A percentile compares a stretch with the other conserved stretches of the same genome.
These are phyloP conservation scores for Leptodontidium sp. DNA, from an alignment of 2,329 filamentous ascomycete genomes.

Conservation along the genomic window DNA sequence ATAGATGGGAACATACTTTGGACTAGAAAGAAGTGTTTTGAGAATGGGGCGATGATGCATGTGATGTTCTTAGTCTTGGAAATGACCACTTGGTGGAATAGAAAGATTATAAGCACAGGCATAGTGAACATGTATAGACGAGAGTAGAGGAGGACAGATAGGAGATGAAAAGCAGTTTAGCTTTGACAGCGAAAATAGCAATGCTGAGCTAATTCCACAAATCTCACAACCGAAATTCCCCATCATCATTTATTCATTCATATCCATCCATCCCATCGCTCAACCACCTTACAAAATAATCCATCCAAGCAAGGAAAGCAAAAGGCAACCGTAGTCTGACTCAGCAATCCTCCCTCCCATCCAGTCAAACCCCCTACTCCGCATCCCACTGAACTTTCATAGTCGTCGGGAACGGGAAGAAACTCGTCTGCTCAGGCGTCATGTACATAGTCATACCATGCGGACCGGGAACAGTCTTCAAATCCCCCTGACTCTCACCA, in stretches of 20 bases:
- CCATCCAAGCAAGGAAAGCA: background rate
- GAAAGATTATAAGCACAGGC: too few species aligned
- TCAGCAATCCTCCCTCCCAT: background rate
- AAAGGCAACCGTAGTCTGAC: too few species aligned
- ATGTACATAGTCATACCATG: conserved; percentile 59
- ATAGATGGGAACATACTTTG: too few species aligned
- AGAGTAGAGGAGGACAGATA: too few species aligned
- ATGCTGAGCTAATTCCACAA: background rate
- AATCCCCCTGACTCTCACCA: conserved; percentile 47
- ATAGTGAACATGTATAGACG: too few species aligned
- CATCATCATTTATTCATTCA: background rate
- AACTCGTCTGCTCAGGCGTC: conserved; percentile 69
- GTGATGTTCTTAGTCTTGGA: too few species aligned
- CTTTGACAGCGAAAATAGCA: too few species aligned
- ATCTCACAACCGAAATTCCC: background rate
- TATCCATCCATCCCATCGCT: background rate
- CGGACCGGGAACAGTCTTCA: conserved; percentile 38
- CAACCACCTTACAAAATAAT: background rate
- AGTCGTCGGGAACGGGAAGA: conserved; percentile 57
- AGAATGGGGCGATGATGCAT: too few species aligned
- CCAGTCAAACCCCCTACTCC: background rate
- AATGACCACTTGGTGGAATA: too few species aligned
- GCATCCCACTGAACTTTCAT: conserved; percentile 46
- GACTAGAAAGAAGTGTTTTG: too few species aligned
- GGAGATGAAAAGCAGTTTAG: too few species aligned